Conservation (phyloP, 139 green algal genomes). For the Tetraselmis striata region DNA sequence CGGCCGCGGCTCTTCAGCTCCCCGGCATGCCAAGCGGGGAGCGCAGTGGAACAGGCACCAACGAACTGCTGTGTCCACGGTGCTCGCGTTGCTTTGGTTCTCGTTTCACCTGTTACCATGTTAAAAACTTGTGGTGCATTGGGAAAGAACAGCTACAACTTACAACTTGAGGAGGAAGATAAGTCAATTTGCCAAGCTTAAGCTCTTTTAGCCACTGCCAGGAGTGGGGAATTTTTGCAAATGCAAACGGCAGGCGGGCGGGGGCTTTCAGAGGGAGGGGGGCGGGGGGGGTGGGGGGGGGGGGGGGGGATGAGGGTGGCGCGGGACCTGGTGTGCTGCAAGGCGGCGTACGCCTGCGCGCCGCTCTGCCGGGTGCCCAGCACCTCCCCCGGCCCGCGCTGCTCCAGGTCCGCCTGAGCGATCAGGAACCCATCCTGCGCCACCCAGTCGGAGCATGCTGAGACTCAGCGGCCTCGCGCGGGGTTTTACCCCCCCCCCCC, state of each 20-base stretch:
- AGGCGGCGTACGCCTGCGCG: background rate
- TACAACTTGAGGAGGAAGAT: too few species aligned
- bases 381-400: slow-evolving; percentile 61
- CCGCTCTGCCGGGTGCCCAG: slow-evolving; percentile 62
- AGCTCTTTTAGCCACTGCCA: slow-evolving; percentile 11
- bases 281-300: background rate
- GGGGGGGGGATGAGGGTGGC: background rate
- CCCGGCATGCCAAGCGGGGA: slow-evolving; percentile 2
- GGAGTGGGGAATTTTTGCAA: slow-evolving; percentile 1
- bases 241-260: background rate
- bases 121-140: too few species aligned
- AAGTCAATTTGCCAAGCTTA: slow-evolving; percentile 15
- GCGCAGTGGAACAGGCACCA: slow-evolving; percentile 2
- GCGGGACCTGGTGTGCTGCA: background rate
- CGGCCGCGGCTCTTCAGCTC: slow-evolving; percentile 18
- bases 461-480: slow-evolving; percentile 11
- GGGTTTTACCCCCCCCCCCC: background rate
- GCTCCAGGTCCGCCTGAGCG: slow-evolving; percentile 67
- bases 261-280: background rate
- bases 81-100: too few species aligned
- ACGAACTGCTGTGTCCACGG: slow-evolving; percentile 3
- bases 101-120: too few species aligned
- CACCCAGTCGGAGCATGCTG: background rate
- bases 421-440: slow-evolving; percentile 66
- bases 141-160: too few species aligned